Base-by-base conservation (phyloP, 352 stramenopile genomes). In the Phytophthora agathidicida region DNA sequence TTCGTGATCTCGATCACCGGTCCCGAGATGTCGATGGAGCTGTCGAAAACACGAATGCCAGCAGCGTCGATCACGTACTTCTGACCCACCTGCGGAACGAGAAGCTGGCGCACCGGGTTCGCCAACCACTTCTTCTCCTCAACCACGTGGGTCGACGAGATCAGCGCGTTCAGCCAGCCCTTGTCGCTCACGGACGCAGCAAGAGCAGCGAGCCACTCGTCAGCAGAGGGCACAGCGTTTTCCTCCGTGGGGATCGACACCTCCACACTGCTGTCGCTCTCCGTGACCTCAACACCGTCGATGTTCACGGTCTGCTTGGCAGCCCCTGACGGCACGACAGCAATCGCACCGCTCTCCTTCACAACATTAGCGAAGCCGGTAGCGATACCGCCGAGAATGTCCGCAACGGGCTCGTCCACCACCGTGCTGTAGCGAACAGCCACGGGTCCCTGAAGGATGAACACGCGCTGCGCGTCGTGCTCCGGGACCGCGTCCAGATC, bases 391-490 rank as follows among this genome's bases (percentile, higher is more conserved):
- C 59, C 62, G 20, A 94, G 75, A 45, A 94, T 93, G 17, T 89
- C 71, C 1, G 52, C 83, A 3, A 91, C 83, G 10, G 86, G 85
- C 36, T 94, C 85, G 42, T 92, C 65, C 20, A 64, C 66, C 14
- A 72, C 55, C 0, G 65, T 91, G 61, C 79, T 89, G 71, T 89
- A 90, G 17, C 78, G 73, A 19, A 91, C 86, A 33, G 86, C 80
- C 5, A 92, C 69, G 1, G 86, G 83, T n/a, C 83, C 86, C 28
- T 92, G 80, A 0, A 94, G 77, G 22, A 94, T 88, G 64, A 78
- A 86, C 6, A 91, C 86, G 11, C 83, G 79, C 56, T 90, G 80
- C 9, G 77, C 77, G 48, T 93, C 83, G 23, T 76, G 75, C 35
- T 79, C 74, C 3, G 78, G 81, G 1, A 93, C 77, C 3, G 80